Base-by-base conservation (phyloP, 768 basidiomycete species). In the Rhodosporidiobolus sp. region DNA sequence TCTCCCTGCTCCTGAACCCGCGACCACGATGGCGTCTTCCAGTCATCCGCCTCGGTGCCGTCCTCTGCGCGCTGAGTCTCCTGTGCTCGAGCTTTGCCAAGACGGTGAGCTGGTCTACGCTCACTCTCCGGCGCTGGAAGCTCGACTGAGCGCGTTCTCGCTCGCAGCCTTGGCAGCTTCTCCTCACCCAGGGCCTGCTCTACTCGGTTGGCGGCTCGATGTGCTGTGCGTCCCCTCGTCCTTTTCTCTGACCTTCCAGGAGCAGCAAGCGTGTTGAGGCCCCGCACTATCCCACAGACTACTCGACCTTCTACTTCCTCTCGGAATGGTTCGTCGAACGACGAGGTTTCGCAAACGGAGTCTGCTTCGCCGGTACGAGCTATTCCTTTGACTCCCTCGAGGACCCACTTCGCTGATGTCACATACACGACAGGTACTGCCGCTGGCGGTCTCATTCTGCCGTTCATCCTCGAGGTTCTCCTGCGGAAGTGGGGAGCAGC, bases 251-350 rank as follows among this genome's bases (percentile, higher is more conserved):
- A 26, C 14, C 38, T n/a, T n/a, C n/a, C n/a, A n/a, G n/a, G n/a
- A n/a, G 52, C 30, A 7, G 35, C 24, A 12, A 14, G 35, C 20
- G 11, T n/a, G 46, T n/a, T 64, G n/a, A 43, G 19, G 34, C 4
- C 50, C 48, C 34, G 2, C 14, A n/a, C n/a, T n/a, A n/a, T 6
- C 45, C 7, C 7, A n/a, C 54, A 58, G 54, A 68, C 32, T 62
- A 68, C 30, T 52, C 67, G 43, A 68, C 67, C 7, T 60, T 62
- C 64, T 61, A 35, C 58, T 66, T n/a, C 48, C 53, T 62, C 7
- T 54, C 53, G 1, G 69, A 70, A 19, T 70, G 69, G 69, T 70
- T 65, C 38, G 50, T 65, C 59, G 70, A 59, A 17, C 63, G 64
- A 3, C 30, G 64, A 4, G 70, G 70, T 1, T 62, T 71, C n/a